These are phyloP conservation scores for Lactuca saligna DNA, from an alignment of 129 eudicot genomes.

Conservation along the genomic window DNA sequence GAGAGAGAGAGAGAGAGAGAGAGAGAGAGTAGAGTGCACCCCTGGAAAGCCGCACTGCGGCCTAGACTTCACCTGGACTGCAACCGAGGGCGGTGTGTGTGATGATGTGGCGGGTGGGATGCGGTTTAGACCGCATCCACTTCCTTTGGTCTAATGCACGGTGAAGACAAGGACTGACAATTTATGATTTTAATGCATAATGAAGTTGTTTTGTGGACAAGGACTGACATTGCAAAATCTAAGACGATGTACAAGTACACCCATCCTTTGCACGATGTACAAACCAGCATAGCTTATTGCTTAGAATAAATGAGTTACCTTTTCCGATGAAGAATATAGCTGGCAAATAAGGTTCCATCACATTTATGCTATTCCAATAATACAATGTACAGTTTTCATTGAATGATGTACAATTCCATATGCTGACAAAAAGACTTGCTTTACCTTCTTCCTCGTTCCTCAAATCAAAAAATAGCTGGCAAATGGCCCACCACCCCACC, in stretches of 20 bases:
- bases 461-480: constrained; percentile 8
- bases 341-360: constrained; percentile 20
- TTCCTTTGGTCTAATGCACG: no score
- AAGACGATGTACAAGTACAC: not conserved
- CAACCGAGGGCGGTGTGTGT: no score
- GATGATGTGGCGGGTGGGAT: no score
- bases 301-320: not conserved
- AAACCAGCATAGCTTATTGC: not conserved
- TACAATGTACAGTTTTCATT: constrained; percentile 4
- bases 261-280: constrained; percentile 2
- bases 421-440: not conserved
- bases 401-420: not conserved
- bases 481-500: constrained; percentile 8
- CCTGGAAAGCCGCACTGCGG: no score
- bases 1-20: no score
- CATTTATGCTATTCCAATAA: constrained; percentile 7
- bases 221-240: no score
- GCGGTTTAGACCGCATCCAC: no score
- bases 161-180: no score
- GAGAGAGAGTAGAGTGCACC: no score
- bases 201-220: not conserved
- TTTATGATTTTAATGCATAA: no score
- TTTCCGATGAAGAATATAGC: constrained; percentile 15
- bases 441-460: not conserved
- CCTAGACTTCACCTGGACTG: no score